Percentiles rank a stretch among this genome's conserved stretches.
Conservation (phyloP, 805 yeast genomes). For the Barnettozyma sp. region DNA sequence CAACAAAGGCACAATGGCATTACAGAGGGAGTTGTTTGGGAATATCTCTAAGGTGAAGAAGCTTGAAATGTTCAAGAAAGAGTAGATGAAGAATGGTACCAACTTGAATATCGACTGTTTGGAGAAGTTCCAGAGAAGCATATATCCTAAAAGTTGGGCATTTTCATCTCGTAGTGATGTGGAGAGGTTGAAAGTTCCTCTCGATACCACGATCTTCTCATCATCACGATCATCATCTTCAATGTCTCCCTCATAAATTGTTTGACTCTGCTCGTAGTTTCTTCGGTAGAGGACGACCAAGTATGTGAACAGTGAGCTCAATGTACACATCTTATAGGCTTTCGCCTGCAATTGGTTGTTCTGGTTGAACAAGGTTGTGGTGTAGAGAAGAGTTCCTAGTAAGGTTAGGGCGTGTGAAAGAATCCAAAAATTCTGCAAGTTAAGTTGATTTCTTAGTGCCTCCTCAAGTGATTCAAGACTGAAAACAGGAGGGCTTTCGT, state of each 20-base stretch:
- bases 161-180: constrained; percentile 36
- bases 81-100: constrained; percentile 35
- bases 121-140: constrained; percentile 34
- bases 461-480: not conserved
- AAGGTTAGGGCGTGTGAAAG: constrained; percentile 21
- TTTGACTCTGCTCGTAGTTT: constrained; percentile 17
- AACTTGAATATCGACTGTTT: constrained; percentile 29
- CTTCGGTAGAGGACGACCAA: constrained; percentile 22
- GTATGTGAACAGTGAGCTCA: constrained; percentile 21
- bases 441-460: constrained; percentile 6
- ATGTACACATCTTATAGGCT: constrained; percentile 15
- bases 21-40: constrained; percentile 27
- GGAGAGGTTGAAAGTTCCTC: constrained; percentile 24
- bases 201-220: constrained; percentile 11
- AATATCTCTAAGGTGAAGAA: constrained; percentile 29
- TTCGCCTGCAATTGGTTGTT: constrained; percentile 1
- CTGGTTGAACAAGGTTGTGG: constrained; percentile 5
- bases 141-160: constrained; percentile 31
- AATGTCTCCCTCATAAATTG: too few relatives aligned
- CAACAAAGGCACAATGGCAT: constrained; percentile 32
- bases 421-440: constrained; percentile 22
- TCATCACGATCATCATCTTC: constrained; percentile 10
- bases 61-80: constrained; percentile 32
- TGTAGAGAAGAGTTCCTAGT: constrained; percentile 13
- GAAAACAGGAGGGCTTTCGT: not conserved